Conservation (phyloP, 371 early-diverging fungal species). For the Mucor saturninus region DNA sequence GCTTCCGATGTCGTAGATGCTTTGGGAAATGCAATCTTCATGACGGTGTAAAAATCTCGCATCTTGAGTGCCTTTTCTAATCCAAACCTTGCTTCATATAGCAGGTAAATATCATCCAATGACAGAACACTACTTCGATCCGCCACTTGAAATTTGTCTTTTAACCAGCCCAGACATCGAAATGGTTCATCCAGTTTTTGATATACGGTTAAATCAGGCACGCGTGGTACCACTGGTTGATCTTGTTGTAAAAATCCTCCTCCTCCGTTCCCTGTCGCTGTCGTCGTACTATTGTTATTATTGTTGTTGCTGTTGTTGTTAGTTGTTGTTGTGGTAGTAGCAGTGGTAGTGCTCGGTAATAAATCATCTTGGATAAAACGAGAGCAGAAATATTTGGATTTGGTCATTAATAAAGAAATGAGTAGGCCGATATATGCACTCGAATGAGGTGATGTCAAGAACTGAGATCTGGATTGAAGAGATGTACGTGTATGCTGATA, state of each 20-base stretch:
- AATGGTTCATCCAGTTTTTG: slow-evolving; percentile 51
- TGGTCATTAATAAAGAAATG: slow-evolving; percentile 50
- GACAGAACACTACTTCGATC: slow-evolving; percentile 41
- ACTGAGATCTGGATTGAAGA: slow-evolving; percentile 46
- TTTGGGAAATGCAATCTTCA: slow-evolving; percentile 48
- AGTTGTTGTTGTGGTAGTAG: background rate
- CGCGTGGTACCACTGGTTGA: slow-evolving; percentile 15
- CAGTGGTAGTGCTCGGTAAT: background rate
- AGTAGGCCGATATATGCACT: slow-evolving; percentile 56
- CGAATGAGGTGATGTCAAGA: slow-evolving; percentile 42
- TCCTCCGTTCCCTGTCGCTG: too few relatives aligned
- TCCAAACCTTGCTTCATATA: slow-evolving; percentile 53
- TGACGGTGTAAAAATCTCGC: slow-evolving; percentile 48
- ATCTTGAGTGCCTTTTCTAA: slow-evolving; percentile 50
- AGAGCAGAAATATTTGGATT: slow-evolving; percentile 43
- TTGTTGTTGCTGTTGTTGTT: slow-evolving; percentile 1
- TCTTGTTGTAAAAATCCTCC: too few relatives aligned
- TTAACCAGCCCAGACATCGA: slow-evolving; percentile 59
- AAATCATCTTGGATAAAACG: slow-evolving; percentile 30
- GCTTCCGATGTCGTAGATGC: slow-evolving; percentile 17
- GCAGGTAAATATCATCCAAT: slow-evolving; percentile 48
- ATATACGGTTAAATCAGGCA: slow-evolving; percentile 46
- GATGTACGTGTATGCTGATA: slow-evolving; percentile 70
- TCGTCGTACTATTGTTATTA: background rate
- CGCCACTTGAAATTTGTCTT: slow-evolving; percentile 53